Conservation (phyloP, 225 moss, liverwort and hornwort species). For the Sphagnum tenellum region DNA sequence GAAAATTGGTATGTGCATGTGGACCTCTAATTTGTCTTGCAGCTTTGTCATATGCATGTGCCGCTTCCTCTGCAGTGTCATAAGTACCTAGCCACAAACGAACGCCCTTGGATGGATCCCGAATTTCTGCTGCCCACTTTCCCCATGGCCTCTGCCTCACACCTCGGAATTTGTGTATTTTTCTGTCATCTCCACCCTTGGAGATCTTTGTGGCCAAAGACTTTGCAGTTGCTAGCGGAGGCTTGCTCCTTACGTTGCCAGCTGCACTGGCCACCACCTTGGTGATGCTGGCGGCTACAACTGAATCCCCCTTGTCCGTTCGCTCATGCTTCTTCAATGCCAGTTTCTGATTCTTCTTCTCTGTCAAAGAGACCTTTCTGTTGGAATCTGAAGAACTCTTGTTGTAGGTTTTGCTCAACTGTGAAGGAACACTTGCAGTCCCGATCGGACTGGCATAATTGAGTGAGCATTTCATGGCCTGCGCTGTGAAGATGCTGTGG, state of each 20-base stretch:
- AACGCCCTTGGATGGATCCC: constrained; percentile 39
- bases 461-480: constrained; percentile 33
- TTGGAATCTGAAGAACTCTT: constrained; percentile 16
- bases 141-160: constrained; percentile 55
- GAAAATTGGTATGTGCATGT: constrained; percentile 43
- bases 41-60: constrained; percentile 40
- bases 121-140: constrained; percentile 51
- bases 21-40: constrained; percentile 30
- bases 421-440: not conserved
- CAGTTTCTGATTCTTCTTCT: constrained; percentile 29
- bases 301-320: constrained; percentile 8
- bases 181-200: constrained; percentile 2
- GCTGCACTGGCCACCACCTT: constrained; percentile 1
- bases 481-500: constrained; percentile 15
- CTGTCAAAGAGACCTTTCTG: constrained; percentile 12
- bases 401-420: constrained; percentile 7
- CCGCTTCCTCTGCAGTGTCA: constrained; percentile 47
- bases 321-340: constrained; percentile 3
- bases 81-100: constrained; percentile 49
- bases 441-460: constrained; percentile 25
- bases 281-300: not conserved
- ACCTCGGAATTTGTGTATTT: constrained; percentile 31
- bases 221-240: not conserved
- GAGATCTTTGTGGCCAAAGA: constrained; percentile 3
- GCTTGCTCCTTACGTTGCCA: not conserved